Evolutionary conservation across 345 rosid genomes (phyloP).

Genomic region (Salix udensis): DNA sequence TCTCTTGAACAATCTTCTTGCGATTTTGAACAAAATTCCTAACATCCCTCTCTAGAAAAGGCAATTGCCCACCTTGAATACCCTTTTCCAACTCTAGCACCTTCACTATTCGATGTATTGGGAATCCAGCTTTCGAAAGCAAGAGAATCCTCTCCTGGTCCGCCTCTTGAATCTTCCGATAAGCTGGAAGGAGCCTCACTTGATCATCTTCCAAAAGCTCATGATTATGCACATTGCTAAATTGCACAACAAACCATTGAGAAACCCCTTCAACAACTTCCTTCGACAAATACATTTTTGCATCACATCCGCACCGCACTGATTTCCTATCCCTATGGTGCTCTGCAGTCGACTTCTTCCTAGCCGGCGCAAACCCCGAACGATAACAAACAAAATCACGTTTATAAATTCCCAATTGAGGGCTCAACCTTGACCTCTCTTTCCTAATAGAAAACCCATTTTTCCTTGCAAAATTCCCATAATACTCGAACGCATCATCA

Average conservation of each 20-base stretch:
- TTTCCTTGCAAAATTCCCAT: slow-evolving; percentile 75
- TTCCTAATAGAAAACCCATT: slow-evolving; percentile 85
- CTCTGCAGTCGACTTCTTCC: slow-evolving; percentile 83
- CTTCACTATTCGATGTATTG: slow-evolving; percentile 85
- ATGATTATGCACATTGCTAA: slow-evolving; percentile 92
- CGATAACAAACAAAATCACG: slow-evolving; percentile 95
- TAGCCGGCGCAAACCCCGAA: slow-evolving; percentile 84
- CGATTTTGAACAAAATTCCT: slow-evolving; percentile 82
- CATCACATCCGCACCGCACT: slow-evolving; percentile 92
- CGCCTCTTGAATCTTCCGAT: slow-evolving; percentile 77
- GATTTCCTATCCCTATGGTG: slow-evolving; percentile 90
- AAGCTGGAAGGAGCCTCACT: slow-evolving; percentile 92
- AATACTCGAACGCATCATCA: slow-evolving; percentile 81
- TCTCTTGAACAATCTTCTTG: slow-evolving; percentile 81
- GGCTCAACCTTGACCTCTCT: slow-evolving; percentile 87
- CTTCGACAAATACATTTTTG: slow-evolving; percentile 75
- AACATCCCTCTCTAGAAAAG: slow-evolving; percentile 89
- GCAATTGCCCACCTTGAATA: slow-evolving; percentile 75
- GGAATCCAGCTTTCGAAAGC: slow-evolving; percentile 90
- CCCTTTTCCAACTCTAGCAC: slow-evolving; percentile 84
- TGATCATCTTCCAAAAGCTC: slow-evolving; percentile 91
- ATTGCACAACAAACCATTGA: slow-evolving; percentile 89
- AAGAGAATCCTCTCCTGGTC: slow-evolving; percentile 88
- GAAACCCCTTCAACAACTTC: slow-evolving; percentile 55
- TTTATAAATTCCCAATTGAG: slow-evolving; percentile 73